Conservation (phyloP, 257 asterid genomes). For the Plectranthus barbatus region DNA sequence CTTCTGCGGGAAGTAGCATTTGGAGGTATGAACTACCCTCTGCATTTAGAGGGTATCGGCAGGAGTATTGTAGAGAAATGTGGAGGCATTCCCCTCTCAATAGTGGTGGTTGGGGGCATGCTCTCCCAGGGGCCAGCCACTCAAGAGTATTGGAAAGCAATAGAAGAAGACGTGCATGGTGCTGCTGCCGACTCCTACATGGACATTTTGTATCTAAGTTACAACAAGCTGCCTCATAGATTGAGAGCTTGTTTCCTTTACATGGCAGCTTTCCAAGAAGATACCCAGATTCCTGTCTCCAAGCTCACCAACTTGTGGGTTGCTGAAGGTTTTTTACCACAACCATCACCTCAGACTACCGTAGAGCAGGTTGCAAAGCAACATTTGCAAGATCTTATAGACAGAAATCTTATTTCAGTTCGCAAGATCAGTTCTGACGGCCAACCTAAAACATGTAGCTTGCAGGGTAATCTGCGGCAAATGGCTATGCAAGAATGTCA, state of each 20-base stretch:
- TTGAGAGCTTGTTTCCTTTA: constrained; percentile 27
- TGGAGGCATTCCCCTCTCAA: constrained; percentile 19
- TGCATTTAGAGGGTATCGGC: not conserved
- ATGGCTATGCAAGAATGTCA: constrained; percentile 4
- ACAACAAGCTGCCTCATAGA: constrained; percentile 16
- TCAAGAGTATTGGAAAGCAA: not conserved
- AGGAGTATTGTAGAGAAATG: constrained; percentile 8
- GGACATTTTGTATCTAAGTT: constrained; percentile 23
- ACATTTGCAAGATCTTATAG: constrained; percentile 10
- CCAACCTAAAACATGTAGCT: not conserved
- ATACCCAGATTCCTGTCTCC: constrained; percentile 14
- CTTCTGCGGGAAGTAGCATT: not conserved
- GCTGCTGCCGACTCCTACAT: not conserved
- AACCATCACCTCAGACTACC: not conserved
- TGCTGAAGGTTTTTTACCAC: constrained; percentile 22
- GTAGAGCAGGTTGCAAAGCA: constrained; percentile 12
- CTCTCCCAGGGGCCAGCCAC: constrained; percentile 11
- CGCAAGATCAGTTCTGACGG: constrained; percentile 7
- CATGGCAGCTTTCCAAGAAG: constrained; percentile 27
- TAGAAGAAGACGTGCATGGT: constrained; percentile 10
- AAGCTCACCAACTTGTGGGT: constrained; percentile 25
- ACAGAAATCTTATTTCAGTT: constrained; percentile 8
- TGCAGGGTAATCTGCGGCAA: constrained; percentile 22
- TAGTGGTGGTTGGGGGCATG: constrained; percentile 21
- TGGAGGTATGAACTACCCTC: not conserved